Evolutionary conservation across 129 eudicot species (phyloP), one percentile per base, ranked within the genome.

Genomic region (Flaveria sonorensis): DNA sequence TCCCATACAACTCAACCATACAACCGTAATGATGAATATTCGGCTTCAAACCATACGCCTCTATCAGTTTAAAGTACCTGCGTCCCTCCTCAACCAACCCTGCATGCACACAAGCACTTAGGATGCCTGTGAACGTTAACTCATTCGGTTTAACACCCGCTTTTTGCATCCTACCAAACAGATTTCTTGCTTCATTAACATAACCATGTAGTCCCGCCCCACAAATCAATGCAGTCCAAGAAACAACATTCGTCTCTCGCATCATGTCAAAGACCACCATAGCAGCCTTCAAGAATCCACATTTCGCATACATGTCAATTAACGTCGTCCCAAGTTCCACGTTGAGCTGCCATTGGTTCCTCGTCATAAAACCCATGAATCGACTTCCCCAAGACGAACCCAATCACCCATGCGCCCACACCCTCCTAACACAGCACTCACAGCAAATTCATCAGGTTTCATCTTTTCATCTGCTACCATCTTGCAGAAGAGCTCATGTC

Each of bases 141-240:
- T 84, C 91, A 26, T 88, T 88, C 0, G 96, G 96, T 36, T 69
- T 67, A 50, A 90, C n/a, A n/a, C 81, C 87, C 7, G 18, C n/a
- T 78, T 85, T 75, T 65, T 70, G 78, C 96, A 90, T 88, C 81
- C 57, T 53, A 24, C 84, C 76, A 19, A 90, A 86, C 15, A 88
- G 45, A 19, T 18, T 2, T 71, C 64, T 47, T 4, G 93, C 96
- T 73, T 90, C 89, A 8, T 72, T 36, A 65, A 86, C 76, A 42
- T 71, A 63, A 6, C 93, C 92, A 55, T 81, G 83, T 66, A 82
- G 87, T 6, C 89, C 90, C 1, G 86, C 83, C 48, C 92, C 92
- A 84, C 89, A 90, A 40, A 90, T 90, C 52, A 90, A 62, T 21
- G 91, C 88, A 16, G 93, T 90, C 96, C 91, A 86, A 61, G 93